A percentile compares a stretch with the other conserved stretches of the same genome.
phyloP scores from a whole-genome alignment of 495 filamentous ascomycete species.

The Hypoxylon intermedium region DNA sequence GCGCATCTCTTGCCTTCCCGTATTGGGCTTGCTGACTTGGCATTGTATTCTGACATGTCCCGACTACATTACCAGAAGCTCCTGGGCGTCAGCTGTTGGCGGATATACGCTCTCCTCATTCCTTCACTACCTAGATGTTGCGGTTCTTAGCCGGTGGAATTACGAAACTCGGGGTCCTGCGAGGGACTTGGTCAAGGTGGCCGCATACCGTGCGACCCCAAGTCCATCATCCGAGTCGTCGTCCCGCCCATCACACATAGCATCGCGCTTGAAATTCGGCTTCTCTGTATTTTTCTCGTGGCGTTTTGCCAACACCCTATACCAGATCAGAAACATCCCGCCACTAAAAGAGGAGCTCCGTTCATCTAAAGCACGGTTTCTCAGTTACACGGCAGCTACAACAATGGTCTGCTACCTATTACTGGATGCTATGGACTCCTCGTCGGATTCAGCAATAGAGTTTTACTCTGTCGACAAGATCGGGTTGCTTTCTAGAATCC shows the following conservation, averaged over 20 bases:
- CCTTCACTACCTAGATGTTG: constrained; percentile 16
- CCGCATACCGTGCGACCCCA: neutral
- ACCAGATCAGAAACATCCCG: constrained; percentile 13
- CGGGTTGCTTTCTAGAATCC: constrained; percentile 11
- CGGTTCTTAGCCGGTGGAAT: constrained; percentile 8
- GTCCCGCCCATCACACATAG: neutral
- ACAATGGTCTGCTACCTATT: constrained; percentile 15
- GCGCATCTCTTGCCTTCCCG: constrained; percentile 9
- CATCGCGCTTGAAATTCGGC: constrained; percentile 7
- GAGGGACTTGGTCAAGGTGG: neutral
- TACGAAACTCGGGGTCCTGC: constrained; percentile 7
- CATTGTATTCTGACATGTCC: constrained; percentile 16
- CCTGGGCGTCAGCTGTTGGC: constrained; percentile 15
- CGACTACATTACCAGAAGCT: constrained; percentile 11
- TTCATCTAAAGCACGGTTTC: constrained; percentile 8
- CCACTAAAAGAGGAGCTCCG: neutral
- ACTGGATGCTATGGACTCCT: constrained; percentile 13
- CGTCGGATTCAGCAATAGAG: constrained; percentile 5
- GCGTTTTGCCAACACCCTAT: constrained; percentile 15
- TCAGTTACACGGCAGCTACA: constrained; percentile 11
- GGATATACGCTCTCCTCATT: constrained; percentile 16
- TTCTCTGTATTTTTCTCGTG: constrained; percentile 13
- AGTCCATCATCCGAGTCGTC: neutral
- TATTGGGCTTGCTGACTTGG: constrained; percentile 8
- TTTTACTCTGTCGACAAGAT: constrained; percentile 18